phyloP scores from a whole-genome alignment of 768 basidiomycete species.

The Xerocomus brunneocitrinus region DNA sequence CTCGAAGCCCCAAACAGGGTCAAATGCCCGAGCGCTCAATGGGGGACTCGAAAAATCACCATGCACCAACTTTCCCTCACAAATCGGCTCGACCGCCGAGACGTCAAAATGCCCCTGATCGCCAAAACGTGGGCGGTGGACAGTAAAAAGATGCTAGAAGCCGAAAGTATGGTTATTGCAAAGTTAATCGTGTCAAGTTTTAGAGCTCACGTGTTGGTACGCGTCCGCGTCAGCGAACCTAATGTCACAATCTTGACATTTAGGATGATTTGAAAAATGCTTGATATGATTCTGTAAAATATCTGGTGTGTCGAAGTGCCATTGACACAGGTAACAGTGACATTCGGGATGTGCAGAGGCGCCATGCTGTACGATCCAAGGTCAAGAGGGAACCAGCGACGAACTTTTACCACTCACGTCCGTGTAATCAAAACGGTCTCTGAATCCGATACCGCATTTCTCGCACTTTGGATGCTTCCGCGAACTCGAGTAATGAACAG shows the following conservation, averaged over 20 bases:
- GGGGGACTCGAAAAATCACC: constrained; percentile 7
- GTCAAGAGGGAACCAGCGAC: constrained; percentile 8
- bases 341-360: constrained; percentile 30
- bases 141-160: constrained; percentile 25
- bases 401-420: constrained; percentile 18
- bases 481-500: constrained; percentile 25
- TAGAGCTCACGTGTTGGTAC: constrained; percentile 33
- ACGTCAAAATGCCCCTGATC: constrained; percentile 2
- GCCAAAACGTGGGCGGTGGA: constrained; percentile 21
- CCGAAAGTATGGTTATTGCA: neutral
- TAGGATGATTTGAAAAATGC: constrained; percentile 42
- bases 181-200: neutral
- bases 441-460: constrained; percentile 26
- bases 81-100: neutral
- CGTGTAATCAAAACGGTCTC: constrained; percentile 22
- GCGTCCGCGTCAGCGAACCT: constrained; percentile 39
- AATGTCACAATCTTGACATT: constrained; percentile 38
- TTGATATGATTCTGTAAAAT: constrained; percentile 38
- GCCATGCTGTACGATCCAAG: constrained; percentile 24
- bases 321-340: constrained; percentile 35
- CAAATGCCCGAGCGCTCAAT: constrained; percentile 10
- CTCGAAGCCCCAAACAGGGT: constrained; percentile 24
- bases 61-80: neutral
- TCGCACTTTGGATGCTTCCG: constrained; percentile 26
- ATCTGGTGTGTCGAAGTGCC: constrained; percentile 37